Conservation (phyloP, 352 stramenopile species). For the Globisporangium abappressorium region DNA sequence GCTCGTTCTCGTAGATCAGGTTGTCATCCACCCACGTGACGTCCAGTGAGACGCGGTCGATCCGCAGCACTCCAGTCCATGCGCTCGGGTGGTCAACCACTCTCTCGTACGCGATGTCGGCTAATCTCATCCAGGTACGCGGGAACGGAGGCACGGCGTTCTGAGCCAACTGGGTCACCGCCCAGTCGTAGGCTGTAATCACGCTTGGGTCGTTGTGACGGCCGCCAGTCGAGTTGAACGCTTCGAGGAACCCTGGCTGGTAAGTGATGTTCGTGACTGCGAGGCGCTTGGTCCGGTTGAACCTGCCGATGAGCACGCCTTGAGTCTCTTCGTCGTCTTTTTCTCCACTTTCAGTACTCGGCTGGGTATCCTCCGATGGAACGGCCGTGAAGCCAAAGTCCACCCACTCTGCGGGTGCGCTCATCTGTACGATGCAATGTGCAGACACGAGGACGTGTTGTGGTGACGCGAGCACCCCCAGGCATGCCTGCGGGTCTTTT, state of each 20-base stretch:
- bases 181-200: neutral
- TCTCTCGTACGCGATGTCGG: neutral
- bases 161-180: neutral
- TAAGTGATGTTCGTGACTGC: neutral
- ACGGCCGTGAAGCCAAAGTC: neutral
- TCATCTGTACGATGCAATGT: neutral
- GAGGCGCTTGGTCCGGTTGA: neutral
- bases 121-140: neutral
- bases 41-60: slow-evolving; percentile 1
- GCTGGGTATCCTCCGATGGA: neutral
- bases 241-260: neutral
- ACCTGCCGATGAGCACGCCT: neutral
- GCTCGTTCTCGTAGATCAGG: neutral
- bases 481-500: neutral
- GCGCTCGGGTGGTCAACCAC: neutral
- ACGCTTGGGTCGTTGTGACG: neutral
- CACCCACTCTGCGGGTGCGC: neutral
- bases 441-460: neutral
- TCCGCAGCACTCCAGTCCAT: slow-evolving; percentile 1
- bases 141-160: neutral
- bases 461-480: neutral
- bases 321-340: neutral
- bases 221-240: too few relatives aligned
- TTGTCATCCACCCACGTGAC: neutral
- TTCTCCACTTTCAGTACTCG: neutral